Conservation (phyloP, 2,329 filamentous ascomycete species). For the Aureobasidium leucospermi region DNA sequence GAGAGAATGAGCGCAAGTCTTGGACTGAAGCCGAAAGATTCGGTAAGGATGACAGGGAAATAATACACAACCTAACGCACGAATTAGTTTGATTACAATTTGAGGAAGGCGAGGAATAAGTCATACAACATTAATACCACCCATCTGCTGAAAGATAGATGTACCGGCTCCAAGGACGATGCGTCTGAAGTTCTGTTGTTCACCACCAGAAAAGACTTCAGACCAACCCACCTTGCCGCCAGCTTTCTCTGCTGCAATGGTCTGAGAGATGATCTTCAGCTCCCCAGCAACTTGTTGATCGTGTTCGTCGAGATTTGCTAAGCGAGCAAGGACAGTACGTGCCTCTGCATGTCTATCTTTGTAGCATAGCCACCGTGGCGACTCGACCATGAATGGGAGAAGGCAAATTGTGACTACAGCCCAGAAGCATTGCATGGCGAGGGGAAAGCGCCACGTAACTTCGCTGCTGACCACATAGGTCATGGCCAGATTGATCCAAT, state of each 20-base stretch:
- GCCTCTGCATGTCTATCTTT: constrained; percentile 18
- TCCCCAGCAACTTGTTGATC: constrained; percentile 13
- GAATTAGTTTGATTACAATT: neutral
- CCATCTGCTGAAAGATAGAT: constrained; percentile 17
- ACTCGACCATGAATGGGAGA: constrained; percentile 16
- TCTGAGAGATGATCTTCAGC: constrained; percentile 17
- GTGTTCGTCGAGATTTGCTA: constrained; percentile 13
- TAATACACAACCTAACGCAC: constrained; percentile 13
- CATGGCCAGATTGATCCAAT: constrained; percentile 19
- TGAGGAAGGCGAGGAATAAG: neutral
- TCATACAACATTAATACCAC: constrained; percentile 11
- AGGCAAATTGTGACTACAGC: constrained; percentile 16
- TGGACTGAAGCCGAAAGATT: constrained; percentile 17
- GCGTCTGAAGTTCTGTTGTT: constrained; percentile 10
- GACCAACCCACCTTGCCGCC: constrained; percentile 15
- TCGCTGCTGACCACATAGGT: constrained; percentile 16
- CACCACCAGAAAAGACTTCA: constrained; percentile 16
- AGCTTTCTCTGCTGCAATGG: constrained; percentile 17
- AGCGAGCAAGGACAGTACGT: constrained; percentile 14
- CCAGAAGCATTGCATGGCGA: constrained; percentile 17
- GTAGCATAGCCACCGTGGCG: constrained; percentile 17
- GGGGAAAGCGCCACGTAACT: constrained; percentile 17
- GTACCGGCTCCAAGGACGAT: constrained; percentile 24
- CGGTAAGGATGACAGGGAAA: constrained; percentile 15
- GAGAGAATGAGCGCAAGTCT: constrained; percentile 16